phyloP scores from a whole-genome alignment of 139 green algal genomes.

The Desmodesmus armatus region DNA sequence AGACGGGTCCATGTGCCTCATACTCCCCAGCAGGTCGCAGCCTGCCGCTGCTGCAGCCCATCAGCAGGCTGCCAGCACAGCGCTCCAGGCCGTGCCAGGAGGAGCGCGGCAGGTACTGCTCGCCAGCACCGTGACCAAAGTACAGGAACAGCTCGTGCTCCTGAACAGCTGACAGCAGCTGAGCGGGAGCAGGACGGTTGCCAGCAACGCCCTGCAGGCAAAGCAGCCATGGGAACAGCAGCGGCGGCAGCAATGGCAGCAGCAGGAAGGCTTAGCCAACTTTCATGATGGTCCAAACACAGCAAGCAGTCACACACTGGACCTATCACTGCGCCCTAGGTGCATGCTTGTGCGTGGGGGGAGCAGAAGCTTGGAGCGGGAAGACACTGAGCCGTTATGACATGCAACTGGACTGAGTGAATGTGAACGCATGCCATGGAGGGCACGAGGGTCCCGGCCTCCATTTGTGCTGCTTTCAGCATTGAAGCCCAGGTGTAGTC shows the following conservation, averaged over 20 bases:
- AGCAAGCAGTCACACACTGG: neutral
- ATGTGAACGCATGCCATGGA: too few relatives aligned
- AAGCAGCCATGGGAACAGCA: neutral
- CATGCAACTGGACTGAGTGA: too few relatives aligned
- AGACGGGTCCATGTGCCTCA: constrained; percentile 72
- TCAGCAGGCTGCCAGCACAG: constrained; percentile 82
- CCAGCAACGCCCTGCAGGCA: constrained; percentile 70
- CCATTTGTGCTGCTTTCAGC: too few relatives aligned
- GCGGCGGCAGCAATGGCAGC: neutral
- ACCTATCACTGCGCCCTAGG: too few relatives aligned
- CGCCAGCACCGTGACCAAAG: constrained; percentile 90
- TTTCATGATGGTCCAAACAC: neutral
- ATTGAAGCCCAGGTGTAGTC: too few relatives aligned
- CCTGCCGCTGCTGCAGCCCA: constrained; percentile 93
- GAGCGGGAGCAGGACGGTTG: constrained; percentile 38
- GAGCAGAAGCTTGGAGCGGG: too few relatives aligned
- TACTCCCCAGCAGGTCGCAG: constrained; percentile 70
- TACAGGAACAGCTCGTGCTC: constrained; percentile 88
- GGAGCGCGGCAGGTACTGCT: constrained; percentile 80
- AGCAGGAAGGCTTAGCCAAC: neutral
- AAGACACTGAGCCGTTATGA: too few relatives aligned
- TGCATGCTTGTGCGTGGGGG: too few relatives aligned
- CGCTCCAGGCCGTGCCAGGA: constrained; percentile 68
- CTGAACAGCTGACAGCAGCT: constrained; percentile 69
- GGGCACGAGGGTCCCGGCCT: too few relatives aligned